These are phyloP conservation scores for Pseudogymnoascus sp. DNA, from an alignment of 2,329 filamentous ascomycete species.

Conservation along the genomic window DNA sequence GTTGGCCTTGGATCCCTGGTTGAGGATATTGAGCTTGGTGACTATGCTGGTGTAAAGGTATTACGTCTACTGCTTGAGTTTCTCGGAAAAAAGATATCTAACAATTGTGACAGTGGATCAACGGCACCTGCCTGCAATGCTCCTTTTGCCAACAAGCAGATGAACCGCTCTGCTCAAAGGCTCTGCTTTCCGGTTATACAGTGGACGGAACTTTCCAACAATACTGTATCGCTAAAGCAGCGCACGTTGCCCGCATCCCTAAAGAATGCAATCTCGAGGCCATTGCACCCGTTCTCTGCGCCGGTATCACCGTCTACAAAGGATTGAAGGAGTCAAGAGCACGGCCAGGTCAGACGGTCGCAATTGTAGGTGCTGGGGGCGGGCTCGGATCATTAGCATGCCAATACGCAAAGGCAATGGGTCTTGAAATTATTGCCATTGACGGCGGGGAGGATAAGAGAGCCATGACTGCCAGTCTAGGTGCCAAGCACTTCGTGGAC, in stretches of 20 bases:
- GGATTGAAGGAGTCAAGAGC: constrained; percentile 77
- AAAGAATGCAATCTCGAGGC: constrained; percentile 68
- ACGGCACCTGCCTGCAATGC: constrained; percentile 77
- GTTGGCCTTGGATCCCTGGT: constrained; percentile 74
- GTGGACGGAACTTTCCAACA: constrained; percentile 92
- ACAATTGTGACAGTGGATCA: constrained; percentile 55
- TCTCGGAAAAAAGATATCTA: background rate
- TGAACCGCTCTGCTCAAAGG: constrained; percentile 72
- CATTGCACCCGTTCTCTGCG: constrained; percentile 75
- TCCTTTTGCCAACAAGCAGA: constrained; percentile 73
- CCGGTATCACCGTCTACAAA: constrained; percentile 84
- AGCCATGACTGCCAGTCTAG: constrained; percentile 59
- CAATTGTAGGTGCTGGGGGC: constrained; percentile 79
- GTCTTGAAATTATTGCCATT: constrained; percentile 69
- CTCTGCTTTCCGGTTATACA: constrained; percentile 78
- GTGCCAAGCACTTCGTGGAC: constrained; percentile 68
- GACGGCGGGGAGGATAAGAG: constrained; percentile 78
- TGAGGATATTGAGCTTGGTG: constrained; percentile 69
- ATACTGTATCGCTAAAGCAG: constrained; percentile 80
- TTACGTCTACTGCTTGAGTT: background rate
- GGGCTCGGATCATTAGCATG: constrained; percentile 71
- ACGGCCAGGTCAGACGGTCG: constrained; percentile 66
- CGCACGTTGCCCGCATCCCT: constrained; percentile 79
- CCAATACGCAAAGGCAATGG: constrained; percentile 91
- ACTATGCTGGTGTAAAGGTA: constrained; percentile 71